These are phyloP conservation scores for Diaporthe ilicicola DNA, from an alignment of 2,329 filamentous ascomycete genomes.

Conservation along the genomic window DNA sequence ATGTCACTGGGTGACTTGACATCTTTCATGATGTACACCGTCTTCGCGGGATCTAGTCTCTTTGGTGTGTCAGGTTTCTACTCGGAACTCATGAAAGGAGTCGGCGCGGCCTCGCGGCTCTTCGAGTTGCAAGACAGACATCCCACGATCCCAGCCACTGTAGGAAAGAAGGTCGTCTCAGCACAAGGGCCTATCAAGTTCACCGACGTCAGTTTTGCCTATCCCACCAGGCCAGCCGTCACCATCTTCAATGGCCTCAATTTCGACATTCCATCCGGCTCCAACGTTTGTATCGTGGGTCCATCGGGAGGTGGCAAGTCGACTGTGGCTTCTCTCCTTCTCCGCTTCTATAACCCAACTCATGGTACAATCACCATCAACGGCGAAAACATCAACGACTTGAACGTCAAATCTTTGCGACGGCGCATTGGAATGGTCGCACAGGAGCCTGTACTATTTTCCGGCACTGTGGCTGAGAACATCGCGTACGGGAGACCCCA, in stretches of 20 bases:
- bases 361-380: constrained; percentile 82
- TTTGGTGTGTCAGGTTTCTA: constrained; percentile 97
- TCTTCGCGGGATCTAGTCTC: constrained; percentile 83
- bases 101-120: constrained; percentile 92
- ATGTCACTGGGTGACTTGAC: constrained; percentile 94
- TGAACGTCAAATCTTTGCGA: constrained; percentile 94
- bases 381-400: constrained; percentile 79
- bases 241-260: constrained; percentile 87
- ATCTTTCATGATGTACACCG: constrained; percentile 98
- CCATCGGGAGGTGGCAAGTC: constrained; percentile 97
- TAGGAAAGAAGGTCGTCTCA: constrained; percentile 79
- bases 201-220: constrained; percentile 84
- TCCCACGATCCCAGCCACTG: constrained; percentile 86
- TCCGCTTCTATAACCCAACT: constrained; percentile 90
- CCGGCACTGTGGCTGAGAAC: constrained; percentile 84
- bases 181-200: constrained; percentile 92
- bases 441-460: constrained; percentile 94
- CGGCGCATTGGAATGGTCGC: constrained; percentile 94
- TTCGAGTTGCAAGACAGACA: constrained; percentile 95
- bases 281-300: constrained; percentile 95
- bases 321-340: constrained; percentile 88
- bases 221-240: constrained; percentile 92
- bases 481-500: constrained; percentile 89
- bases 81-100: constrained; percentile 98
- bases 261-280: constrained; percentile 92